Percentiles rank a stretch among this genome's conserved stretches.
These are phyloP conservation scores for Thozetella sp. DNA, from an alignment of 495 filamentous ascomycete species.

Conservation along the genomic window DNA sequence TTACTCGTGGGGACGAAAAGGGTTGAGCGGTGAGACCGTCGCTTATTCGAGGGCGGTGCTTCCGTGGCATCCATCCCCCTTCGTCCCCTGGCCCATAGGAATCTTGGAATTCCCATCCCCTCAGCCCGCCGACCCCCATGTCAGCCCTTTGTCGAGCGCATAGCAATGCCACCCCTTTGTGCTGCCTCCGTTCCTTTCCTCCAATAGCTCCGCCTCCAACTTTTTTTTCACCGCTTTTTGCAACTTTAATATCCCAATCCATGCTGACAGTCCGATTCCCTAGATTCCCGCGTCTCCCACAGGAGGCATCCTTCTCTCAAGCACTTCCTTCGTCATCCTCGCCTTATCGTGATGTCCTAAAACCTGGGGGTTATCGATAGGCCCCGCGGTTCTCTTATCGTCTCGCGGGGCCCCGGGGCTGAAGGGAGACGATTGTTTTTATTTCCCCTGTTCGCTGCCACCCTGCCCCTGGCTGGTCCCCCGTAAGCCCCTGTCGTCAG, in stretches of 20 bases:
- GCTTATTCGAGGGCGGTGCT: no score
- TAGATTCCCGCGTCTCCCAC: background rate
- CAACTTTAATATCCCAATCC: background rate
- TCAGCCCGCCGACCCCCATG: no score
- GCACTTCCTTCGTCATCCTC: background rate
- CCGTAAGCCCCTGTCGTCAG: background rate
- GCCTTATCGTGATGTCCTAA: background rate
- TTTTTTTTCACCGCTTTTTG: constrained; percentile 1
- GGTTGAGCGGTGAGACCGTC: no score
- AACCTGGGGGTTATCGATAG: constrained; percentile 1
- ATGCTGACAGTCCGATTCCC: background rate
- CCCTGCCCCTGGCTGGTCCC: constrained; percentile 4
- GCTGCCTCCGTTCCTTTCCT: background rate
- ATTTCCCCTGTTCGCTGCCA: constrained; percentile 5
- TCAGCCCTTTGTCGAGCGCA: no score
- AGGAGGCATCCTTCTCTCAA: background rate
- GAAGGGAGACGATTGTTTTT: no score
- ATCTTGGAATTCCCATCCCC: no score
- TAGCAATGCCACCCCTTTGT: no score
- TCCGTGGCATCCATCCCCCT: no score
- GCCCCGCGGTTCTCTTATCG: background rate
- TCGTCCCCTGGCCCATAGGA: no score
- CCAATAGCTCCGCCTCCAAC: background rate
- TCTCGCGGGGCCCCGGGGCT: background rate
- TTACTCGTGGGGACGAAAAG: background rate